Evolutionary conservation across 495 filamentous ascomycete genomes (phyloP).

Genomic region (Xylaria castorea): DNA sequence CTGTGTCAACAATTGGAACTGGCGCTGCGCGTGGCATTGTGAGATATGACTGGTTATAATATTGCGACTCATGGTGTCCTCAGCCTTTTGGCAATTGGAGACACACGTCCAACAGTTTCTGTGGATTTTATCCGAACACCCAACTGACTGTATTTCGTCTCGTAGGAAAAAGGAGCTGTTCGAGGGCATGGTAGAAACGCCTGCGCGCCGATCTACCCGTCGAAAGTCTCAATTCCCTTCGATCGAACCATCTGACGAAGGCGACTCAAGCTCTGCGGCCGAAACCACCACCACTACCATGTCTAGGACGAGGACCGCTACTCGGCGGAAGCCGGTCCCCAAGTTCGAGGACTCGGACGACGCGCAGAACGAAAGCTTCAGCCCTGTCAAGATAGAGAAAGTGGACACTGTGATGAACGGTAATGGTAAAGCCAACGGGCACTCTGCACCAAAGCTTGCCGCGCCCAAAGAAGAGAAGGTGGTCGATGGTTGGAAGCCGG

Average conservation of each 20-base stretch:
- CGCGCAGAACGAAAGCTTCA: constrained; percentile 42
- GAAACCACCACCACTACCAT: constrained; percentile 39
- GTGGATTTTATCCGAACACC: background rate
- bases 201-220: constrained; percentile 45
- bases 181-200: constrained; percentile 59
- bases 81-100: background rate
- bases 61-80: background rate
- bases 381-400: constrained; percentile 39
- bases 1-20: background rate
- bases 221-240: constrained; percentile 50
- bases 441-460: constrained; percentile 52
- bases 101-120: background rate
- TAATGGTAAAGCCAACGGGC: constrained; percentile 35
- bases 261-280: constrained; percentile 51
- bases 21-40: background rate
- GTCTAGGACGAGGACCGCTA: constrained; percentile 35
- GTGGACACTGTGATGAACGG: constrained; percentile 31
- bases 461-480: constrained; percentile 48
- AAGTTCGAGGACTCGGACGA: constrained; percentile 53
- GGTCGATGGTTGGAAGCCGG: constrained; percentile 71
- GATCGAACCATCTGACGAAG: constrained; percentile 49
- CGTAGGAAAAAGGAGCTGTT: constrained; percentile 59
- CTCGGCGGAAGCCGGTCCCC: constrained; percentile 44
- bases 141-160: constrained; percentile 5
- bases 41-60: background rate